Conservation (phyloP, 305 asterid species). For the Striga hermonthica region DNA sequence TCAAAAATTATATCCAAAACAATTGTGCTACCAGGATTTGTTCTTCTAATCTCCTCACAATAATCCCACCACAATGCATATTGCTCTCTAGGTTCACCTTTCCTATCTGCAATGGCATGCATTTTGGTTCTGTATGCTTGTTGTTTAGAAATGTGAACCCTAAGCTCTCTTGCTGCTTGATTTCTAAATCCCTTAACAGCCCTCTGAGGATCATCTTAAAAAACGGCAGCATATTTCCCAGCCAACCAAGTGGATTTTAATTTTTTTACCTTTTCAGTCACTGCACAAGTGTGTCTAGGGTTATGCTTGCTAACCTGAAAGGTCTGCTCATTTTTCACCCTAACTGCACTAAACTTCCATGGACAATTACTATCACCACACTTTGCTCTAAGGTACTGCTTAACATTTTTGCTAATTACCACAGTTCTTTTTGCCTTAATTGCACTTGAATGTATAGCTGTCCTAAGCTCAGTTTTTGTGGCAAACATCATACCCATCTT, state of each 20-base stretch:
- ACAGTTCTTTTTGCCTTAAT: neutral
- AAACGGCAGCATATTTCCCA: neutral
- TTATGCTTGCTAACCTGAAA: neutral
- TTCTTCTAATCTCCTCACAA: neutral
- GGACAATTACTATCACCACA: neutral
- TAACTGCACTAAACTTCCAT: neutral
- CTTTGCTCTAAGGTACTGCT: neutral
- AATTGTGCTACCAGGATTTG: neutral
- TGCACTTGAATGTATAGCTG: neutral
- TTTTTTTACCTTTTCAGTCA: neutral
- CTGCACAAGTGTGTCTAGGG: neutral
- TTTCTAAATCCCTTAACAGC: neutral
- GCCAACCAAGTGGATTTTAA: neutral
- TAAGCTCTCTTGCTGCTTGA: neutral
- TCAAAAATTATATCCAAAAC: neutral
- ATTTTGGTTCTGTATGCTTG: neutral
- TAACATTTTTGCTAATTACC: neutral
- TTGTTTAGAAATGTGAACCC: neutral
- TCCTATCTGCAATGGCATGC: too few species aligned
- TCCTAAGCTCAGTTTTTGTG: neutral
- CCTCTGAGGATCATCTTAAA: neutral
- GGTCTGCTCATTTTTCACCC: neutral
- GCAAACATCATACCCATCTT: neutral
- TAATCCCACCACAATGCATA: slow-evolving; percentile 5
- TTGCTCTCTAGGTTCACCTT: neutral